Percentiles rank a stretch among this genome's conserved stretches.
These are phyloP conservation scores for Priceomyces castillae DNA, from an alignment of 805 yeast species.

Conservation along the genomic window DNA sequence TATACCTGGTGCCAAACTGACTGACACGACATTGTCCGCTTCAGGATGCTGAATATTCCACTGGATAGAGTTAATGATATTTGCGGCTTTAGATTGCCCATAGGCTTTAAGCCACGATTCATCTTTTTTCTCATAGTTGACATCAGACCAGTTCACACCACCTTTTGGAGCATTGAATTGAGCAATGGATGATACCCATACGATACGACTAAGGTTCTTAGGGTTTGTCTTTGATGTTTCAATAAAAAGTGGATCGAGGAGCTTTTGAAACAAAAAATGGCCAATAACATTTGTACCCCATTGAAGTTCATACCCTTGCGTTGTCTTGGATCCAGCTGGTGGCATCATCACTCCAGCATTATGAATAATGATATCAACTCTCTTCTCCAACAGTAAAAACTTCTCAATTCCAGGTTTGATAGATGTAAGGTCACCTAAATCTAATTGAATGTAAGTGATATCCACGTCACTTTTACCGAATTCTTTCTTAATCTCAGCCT, in stretches of 20 bases:
- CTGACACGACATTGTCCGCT: slow-evolving; percentile 25
- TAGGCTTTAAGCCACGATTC: slow-evolving; percentile 18
- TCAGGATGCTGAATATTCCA: slow-evolving; percentile 33
- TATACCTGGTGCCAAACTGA: slow-evolving; percentile 43
- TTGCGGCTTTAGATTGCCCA: slow-evolving; percentile 44
- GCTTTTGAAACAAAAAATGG: slow-evolving; percentile 42
- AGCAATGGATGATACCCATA: slow-evolving; percentile 45
- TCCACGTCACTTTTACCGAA: slow-evolving; percentile 10
- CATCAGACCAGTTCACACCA: slow-evolving; percentile 35
- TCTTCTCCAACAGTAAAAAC: slow-evolving; percentile 14
- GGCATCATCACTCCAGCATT: slow-evolving; percentile 30
- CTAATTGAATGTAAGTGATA: slow-evolving; percentile 22
- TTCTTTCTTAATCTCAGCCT: slow-evolving; percentile 19
- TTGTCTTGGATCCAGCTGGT: slow-evolving; percentile 24
- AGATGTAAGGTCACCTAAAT: slow-evolving; percentile 42
- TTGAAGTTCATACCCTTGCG: slow-evolving; percentile 47
- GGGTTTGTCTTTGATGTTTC: slow-evolving; percentile 26
- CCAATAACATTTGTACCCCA: slow-evolving; percentile 49
- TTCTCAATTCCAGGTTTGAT: slow-evolving; percentile 36
- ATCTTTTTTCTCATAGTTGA: slow-evolving; percentile 18
- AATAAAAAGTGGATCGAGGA: slow-evolving; percentile 35
- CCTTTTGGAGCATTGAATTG: slow-evolving; percentile 12
- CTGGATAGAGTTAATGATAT: slow-evolving; percentile 29
- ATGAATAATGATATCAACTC: slow-evolving; percentile 21
- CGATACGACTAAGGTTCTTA: slow-evolving; percentile 32